A percentile compares a stretch with the other conserved stretches of the same genome.
Conservation (phyloP, 140 eudicot species). For the Oenanthe javanica region DNA sequence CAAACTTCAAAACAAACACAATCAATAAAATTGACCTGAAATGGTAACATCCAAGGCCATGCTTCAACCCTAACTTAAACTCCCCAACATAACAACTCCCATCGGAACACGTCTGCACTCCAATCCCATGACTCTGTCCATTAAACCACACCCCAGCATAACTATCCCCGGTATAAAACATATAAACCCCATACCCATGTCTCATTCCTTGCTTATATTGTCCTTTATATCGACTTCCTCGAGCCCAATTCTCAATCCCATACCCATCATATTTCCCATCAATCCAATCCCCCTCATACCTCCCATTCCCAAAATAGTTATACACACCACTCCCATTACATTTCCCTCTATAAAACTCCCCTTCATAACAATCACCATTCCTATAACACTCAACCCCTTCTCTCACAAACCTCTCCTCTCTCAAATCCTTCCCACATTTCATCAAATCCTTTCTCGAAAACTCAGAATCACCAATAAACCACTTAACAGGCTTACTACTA, state of each 20-base stretch:
- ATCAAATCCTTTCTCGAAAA: background rate
- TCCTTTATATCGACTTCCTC: slow-evolving; percentile 53
- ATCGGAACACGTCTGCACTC: slow-evolving; percentile 52
- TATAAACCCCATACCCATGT: slow-evolving; percentile 57
- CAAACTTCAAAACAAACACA: background rate
- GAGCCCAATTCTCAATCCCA: slow-evolving; percentile 64
- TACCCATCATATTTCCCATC: slow-evolving; percentile 60
- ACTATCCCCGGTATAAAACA: slow-evolving; percentile 49
- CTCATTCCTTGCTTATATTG: slow-evolving; percentile 51
- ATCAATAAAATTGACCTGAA: slow-evolving; percentile 33
- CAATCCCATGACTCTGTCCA: slow-evolving; percentile 60
- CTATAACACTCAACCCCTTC: slow-evolving; percentile 46
- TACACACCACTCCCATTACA: slow-evolving; percentile 62
- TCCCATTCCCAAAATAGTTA: slow-evolving; percentile 44
- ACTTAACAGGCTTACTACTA: slow-evolving; percentile 33
- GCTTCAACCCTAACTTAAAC: slow-evolving; percentile 49
- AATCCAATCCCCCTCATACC: slow-evolving; percentile 63
- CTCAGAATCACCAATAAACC: slow-evolving; percentile 51
- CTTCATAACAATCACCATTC: slow-evolving; percentile 55
- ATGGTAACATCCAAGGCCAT: slow-evolving; percentile 63
- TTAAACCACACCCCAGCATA: slow-evolving; percentile 58
- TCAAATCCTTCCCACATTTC: background rate
- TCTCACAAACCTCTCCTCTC: slow-evolving; percentile 9
- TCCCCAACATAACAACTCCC: slow-evolving; percentile 56
- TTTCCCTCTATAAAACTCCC: slow-evolving; percentile 49